Evolutionary conservation across 345 rosid species (phyloP).

Genomic region (Pugionium cornutum): DNA sequence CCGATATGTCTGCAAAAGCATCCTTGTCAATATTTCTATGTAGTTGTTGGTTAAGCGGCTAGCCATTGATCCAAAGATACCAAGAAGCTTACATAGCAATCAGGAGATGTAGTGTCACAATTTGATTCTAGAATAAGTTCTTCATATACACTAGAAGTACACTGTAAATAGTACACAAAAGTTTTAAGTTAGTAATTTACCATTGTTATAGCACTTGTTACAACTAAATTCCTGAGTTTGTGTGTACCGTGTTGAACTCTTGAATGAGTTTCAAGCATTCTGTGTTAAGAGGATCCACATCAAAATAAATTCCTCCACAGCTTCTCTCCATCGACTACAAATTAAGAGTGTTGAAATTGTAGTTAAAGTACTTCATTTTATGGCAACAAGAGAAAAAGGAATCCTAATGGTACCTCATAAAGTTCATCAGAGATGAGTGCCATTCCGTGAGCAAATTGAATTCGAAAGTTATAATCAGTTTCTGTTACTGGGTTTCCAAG

Average conservation of each 20-base stretch:
- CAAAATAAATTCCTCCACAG: constrained; percentile 45
- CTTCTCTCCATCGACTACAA: constrained; percentile 52
- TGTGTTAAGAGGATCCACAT: constrained; percentile 39
- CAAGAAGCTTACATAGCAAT: constrained; percentile 28
- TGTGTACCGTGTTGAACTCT: constrained; percentile 14
- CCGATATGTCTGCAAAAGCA: constrained; percentile 10
- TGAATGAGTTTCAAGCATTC: constrained; percentile 43
- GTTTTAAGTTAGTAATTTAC: not conserved
- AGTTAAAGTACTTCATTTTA: not conserved
- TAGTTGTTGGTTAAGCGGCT: not conserved
- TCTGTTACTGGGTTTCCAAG: constrained; percentile 17
- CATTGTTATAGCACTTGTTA: no score
- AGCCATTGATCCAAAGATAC: not conserved
- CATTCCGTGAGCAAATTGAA: constrained; percentile 49
- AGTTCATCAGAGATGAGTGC: not conserved
- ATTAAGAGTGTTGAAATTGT: not conserved
- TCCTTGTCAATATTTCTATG: not conserved
- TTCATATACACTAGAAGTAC: constrained; percentile 20
- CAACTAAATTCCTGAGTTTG: not conserved
- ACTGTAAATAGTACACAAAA: constrained; percentile 20
- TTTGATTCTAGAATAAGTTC: constrained; percentile 1
- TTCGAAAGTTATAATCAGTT: constrained; percentile 5
- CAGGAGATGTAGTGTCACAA: constrained; percentile 24
- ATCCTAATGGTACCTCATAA: constrained; percentile 44
- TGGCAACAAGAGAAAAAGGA: not conserved